These are phyloP conservation scores for Zea luxurians DNA, from an alignment of 176 grass and related monocot species.

Conservation along the genomic window DNA sequence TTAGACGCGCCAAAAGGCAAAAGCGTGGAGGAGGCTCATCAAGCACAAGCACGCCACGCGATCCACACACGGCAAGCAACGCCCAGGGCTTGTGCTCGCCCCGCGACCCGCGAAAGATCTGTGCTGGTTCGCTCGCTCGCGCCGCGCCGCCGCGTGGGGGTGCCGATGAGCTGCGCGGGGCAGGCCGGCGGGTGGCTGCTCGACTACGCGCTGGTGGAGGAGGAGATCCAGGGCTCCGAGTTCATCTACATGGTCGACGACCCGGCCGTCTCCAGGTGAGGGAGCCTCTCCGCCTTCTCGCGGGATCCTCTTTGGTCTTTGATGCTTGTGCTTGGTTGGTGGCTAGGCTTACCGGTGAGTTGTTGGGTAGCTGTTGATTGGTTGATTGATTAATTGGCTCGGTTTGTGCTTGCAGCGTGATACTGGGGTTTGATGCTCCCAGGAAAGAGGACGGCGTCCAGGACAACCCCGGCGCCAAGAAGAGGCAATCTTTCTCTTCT, in stretches of 20 bases:
- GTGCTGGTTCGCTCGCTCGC: background rate
- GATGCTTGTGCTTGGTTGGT: background rate
- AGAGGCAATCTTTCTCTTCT: constrained; percentile 46
- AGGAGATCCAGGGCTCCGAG: constrained; percentile 62
- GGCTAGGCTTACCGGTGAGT: background rate
- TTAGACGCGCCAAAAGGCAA: constrained; percentile 26
- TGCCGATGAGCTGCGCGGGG: constrained; percentile 43
- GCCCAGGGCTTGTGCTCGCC: constrained; percentile 2
- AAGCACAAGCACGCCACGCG: constrained; percentile 4
- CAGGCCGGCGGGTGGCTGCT: constrained; percentile 62
- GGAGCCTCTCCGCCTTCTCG: background rate
- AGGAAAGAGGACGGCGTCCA: constrained; percentile 52
- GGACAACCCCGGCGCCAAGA: constrained; percentile 61
- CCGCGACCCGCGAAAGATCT: constrained; percentile 1
- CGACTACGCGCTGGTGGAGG: constrained; percentile 63
- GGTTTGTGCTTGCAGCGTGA: constrained; percentile 52
- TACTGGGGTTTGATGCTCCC: constrained; percentile 71
- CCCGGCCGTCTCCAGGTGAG: constrained; percentile 60
- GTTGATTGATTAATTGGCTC: background rate
- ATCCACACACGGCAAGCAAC: background rate
- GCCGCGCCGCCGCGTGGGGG: too few relatives aligned
- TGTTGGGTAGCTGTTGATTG: background rate
- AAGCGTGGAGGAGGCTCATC: background rate
- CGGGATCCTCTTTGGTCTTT: background rate
- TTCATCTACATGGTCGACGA: constrained; percentile 78